Base-by-base conservation (phyloP, 2,329 filamentous ascomycete genomes). In the Metarhizium brunneum region DNA sequence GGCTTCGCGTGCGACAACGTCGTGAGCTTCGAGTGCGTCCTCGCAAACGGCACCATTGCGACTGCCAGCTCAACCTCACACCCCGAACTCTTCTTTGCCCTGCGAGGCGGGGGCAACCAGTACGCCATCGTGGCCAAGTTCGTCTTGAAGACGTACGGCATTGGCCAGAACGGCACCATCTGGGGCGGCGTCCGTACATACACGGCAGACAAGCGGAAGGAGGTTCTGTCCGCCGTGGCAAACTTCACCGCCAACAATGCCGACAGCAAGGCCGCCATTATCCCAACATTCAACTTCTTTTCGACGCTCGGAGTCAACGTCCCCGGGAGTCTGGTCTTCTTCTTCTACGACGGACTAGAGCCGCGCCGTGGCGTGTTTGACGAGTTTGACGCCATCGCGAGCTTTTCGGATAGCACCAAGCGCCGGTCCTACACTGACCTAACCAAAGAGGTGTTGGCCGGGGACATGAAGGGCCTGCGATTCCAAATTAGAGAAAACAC, bases 241-340 rank as follows among this genome's bases (percentile, higher is more conserved):
- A 76, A 83, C 64, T 84, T 83, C 60, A 81, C 80, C 6, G 73
- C 78, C 60, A 71, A 84, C 65, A 81, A 82, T 62, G 69, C 73
- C 0, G 82, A 86, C 60, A 72, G 77, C 57, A 84, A 83, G 64
- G 83, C 82, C 1, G 81, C 75, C 13, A 76, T 86, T 49, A 85
- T 85, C 58, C 66, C 80, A 50, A 85, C 81, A 0, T 73, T 75
- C 2, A 74, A 81, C 61, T 70, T 59, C 18, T 54, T 56, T 6
- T 50, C 35, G 10, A 49, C 14, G 5, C 5, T 43, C 1, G 50
- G 48, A 6, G 0, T 76, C 16, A 73, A 73, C 0, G 59, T 69
- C 3, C 63, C 72, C 2, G 73, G 83, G 58, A 56, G 78, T 20
- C 84, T 82, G 56, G 66, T 86, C 57, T 85, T 85, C 66, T 64